phyloP scores from a whole-genome alignment of 2,329 filamentous ascomycete genomes.

The Aspergillus udagawae region DNA sequence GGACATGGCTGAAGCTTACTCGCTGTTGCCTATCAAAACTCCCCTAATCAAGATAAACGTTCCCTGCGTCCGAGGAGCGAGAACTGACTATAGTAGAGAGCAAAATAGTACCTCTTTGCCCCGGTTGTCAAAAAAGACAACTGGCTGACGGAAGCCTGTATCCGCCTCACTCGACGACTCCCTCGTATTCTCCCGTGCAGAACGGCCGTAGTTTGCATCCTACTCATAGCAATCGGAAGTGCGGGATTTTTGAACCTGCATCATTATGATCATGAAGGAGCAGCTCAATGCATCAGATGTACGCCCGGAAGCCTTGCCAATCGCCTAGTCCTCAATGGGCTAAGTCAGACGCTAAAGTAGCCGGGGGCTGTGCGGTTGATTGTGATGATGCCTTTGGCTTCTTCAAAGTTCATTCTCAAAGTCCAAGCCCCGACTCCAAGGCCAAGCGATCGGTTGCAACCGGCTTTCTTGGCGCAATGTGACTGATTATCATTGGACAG shows the following conservation, averaged over 20 bases:
- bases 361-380: neutral
- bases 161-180: neutral
- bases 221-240: neutral
- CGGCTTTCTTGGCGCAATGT: neutral
- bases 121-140: neutral
- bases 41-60: neutral
- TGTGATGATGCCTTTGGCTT: neutral
- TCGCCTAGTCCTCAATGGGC: neutral
- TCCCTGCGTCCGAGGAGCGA: neutral
- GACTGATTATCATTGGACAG: neutral
- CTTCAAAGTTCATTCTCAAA: neutral
- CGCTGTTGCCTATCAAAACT: neutral
- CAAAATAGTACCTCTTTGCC: neutral
- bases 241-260: neutral
- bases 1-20: neutral
- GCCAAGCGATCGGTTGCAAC: too few species aligned
- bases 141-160: neutral
- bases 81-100: neutral
- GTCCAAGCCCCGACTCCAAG: neutral
- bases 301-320: neutral
- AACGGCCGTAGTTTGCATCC: neutral
- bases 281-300: neutral
- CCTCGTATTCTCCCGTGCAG: neutral
- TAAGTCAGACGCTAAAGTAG: neutral
- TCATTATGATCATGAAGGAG: neutral